Percentiles rank a stretch among this genome's conserved stretches.
Evolutionary conservation across 257 asterid genomes (phyloP).

Genomic region (Perilla frutescens): DNA sequence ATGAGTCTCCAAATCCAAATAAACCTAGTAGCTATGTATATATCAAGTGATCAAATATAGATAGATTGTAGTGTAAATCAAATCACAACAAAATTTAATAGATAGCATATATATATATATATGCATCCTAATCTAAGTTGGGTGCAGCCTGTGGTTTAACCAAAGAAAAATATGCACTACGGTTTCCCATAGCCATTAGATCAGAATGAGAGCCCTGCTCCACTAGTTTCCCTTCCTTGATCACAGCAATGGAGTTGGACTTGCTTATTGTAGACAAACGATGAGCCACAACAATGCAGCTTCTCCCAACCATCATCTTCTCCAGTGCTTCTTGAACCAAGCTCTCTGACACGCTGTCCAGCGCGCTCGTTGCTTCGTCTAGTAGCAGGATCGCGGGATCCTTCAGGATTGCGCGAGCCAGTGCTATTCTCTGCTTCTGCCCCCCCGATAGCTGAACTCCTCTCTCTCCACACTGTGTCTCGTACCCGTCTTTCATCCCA

Average conservation of each 20-base stretch:
- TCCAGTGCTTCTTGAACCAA: conserved; percentile 77
- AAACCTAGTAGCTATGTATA: no score
- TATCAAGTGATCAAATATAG: no score
- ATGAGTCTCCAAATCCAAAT: no score
- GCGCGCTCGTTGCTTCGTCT: conserved; percentile 89
- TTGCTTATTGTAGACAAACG: conserved; percentile 74
- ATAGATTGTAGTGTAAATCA: no score
- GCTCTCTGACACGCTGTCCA: conserved; percentile 78
- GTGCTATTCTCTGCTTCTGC: conserved; percentile 76
- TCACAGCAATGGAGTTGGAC: conserved; percentile 70
- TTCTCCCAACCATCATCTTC: conserved; percentile 74
- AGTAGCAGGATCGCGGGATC: conserved; percentile 67
- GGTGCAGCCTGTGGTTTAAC: conserved; percentile 50
- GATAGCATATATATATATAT: no score
- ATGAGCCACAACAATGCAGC: conserved; percentile 81
- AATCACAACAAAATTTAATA: no score
- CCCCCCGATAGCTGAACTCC: conserved; percentile 85
- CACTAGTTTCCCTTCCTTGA: conserved; percentile 69
- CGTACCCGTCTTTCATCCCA: conserved; percentile 80
- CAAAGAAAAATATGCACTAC: conserved; percentile 63
- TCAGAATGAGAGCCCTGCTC: conserved; percentile 83
- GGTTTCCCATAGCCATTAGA: conserved; percentile 59
- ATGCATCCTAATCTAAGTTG: background rate
- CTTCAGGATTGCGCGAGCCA: conserved; percentile 82
- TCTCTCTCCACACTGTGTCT: conserved; percentile 79